These are phyloP conservation scores for Polyplosphaeria fusca DNA, from an alignment of 495 filamentous ascomycete genomes.

Conservation along the genomic window DNA sequence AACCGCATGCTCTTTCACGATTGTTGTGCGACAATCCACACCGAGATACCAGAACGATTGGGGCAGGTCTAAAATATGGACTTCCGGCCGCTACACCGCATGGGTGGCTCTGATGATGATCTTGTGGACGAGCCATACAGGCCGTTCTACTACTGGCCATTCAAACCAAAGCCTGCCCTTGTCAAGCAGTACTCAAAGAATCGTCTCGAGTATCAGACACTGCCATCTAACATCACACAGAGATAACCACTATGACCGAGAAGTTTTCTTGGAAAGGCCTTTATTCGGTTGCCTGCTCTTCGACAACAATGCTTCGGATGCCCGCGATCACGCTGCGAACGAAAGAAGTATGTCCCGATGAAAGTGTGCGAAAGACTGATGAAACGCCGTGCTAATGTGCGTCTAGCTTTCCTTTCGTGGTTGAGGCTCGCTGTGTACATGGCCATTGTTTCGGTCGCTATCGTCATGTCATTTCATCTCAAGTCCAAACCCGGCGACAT, in stretches of 20 bases:
- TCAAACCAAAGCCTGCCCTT: constrained; percentile 34
- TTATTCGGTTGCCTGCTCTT: constrained; percentile 78
- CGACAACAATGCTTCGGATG: constrained; percentile 83
- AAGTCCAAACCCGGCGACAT: constrained; percentile 63
- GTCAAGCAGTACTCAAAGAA: constrained; percentile 42
- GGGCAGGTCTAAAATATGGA: constrained; percentile 15
- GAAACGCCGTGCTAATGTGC: constrained; percentile 1
- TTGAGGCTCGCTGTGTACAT: constrained; percentile 89
- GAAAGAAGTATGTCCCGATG: constrained; percentile 71
- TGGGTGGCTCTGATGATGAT: constrained; percentile 21
- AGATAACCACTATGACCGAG: constrained; percentile 37
- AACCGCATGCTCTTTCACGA: no score
- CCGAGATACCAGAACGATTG: no score
- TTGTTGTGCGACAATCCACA: no score
- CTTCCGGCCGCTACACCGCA: constrained; percentile 10
- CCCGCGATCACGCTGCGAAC: constrained; percentile 76
- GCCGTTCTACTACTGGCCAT: constrained; percentile 40
- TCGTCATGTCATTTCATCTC: constrained; percentile 90
- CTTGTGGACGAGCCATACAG: constrained; percentile 36
- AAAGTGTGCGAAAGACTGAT: not conserved
- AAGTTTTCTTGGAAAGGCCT: constrained; percentile 66
- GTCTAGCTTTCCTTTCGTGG: constrained; percentile 81
- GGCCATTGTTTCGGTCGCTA: constrained; percentile 81
- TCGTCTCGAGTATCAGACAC: not conserved
- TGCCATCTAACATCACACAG: constrained; percentile 15